A percentile compares a stretch with the other conserved stretches of the same genome.
Conservation (phyloP, 352 stramenopile species). For the Hyphochytrium catenoides region DNA sequence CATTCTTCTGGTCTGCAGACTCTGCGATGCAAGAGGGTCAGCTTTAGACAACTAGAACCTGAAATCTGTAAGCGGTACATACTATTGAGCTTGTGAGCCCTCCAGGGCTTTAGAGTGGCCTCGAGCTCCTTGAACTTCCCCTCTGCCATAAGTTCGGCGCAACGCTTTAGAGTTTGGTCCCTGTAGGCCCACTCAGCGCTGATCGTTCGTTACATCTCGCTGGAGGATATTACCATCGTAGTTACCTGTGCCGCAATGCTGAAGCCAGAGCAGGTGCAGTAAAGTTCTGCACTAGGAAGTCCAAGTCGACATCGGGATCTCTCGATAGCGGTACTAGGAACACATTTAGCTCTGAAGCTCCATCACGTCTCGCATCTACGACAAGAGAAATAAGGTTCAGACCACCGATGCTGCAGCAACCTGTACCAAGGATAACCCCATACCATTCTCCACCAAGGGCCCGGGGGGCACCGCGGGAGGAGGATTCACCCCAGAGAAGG, state of each 20-base stretch:
- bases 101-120: constrained; percentile 39
- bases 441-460: no score
- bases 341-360: no score
- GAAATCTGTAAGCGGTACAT: background rate
- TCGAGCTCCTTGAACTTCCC: constrained; percentile 40
- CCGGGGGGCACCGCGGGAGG: no score
- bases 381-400: no score
- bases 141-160: constrained; percentile 35
- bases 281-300: constrained; percentile 84
- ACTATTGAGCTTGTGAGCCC: constrained; percentile 11
- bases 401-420: no score
- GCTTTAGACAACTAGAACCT: constrained; percentile 1
- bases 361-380: no score
- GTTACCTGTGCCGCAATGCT: constrained; percentile 79
- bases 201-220: background rate
- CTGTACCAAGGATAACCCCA: no score
- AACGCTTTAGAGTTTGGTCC: constrained; percentile 47
- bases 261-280: constrained; percentile 77
- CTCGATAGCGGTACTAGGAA: no score
- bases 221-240: constrained; percentile 3
- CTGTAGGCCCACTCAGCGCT: constrained; percentile 7
- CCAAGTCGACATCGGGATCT: constrained; percentile 28
- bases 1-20: constrained; percentile 12
- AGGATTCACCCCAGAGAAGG: no score
- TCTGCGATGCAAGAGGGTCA: constrained; percentile 21